A percentile compares a stretch with the other conserved stretches of the same genome.
Conservation (phyloP, 1,139 yeast species). For the Geotrichum bryndzae region DNA sequence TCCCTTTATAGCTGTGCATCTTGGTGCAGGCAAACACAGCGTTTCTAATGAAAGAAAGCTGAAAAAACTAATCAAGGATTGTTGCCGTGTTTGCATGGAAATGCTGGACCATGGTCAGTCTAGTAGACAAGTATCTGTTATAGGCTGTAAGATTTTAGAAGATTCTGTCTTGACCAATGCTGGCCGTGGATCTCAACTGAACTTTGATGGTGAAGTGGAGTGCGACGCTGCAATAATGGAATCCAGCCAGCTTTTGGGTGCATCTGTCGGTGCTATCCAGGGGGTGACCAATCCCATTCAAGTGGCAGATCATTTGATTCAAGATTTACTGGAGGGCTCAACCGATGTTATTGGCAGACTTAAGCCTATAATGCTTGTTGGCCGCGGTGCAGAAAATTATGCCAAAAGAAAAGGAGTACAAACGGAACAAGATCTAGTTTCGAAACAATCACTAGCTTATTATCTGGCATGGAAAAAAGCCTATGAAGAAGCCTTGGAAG, state of each 20-base stretch:
- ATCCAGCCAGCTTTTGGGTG: conserved; percentile 21
- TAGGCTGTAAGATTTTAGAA: conserved; percentile 39
- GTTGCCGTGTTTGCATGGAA: conserved; percentile 24
- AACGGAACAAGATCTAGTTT: conserved; percentile 21
- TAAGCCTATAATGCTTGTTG: conserved; percentile 34
- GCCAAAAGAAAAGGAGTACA: conserved; percentile 24
- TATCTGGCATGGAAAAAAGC: conserved; percentile 24
- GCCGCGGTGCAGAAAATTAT: conserved; percentile 33
- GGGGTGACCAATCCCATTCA: conserved; percentile 31
- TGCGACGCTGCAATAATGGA: conserved; percentile 45
- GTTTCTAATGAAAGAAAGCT: conserved; percentile 19
- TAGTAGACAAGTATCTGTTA: conserved; percentile 24
- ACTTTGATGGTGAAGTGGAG: conserved; percentile 44
- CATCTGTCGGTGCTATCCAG: conserved; percentile 34
- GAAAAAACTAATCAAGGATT: conserved; percentile 22
- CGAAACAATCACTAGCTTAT: conserved; percentile 20
- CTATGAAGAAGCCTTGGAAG: conserved; percentile 2
- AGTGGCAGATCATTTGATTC: conserved; percentile 26
- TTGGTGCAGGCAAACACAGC: conserved; percentile 36
- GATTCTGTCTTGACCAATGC: conserved; percentile 47
- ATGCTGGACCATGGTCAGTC: conserved; percentile 19
- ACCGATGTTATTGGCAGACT: conserved; percentile 28
- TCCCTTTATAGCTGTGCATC: conserved; percentile 31
- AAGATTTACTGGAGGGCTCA: conserved; percentile 20
- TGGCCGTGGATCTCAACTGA: conserved; percentile 52